Conservation (phyloP, 192 early-diverging fungal species). For the Podila epicladia region DNA sequence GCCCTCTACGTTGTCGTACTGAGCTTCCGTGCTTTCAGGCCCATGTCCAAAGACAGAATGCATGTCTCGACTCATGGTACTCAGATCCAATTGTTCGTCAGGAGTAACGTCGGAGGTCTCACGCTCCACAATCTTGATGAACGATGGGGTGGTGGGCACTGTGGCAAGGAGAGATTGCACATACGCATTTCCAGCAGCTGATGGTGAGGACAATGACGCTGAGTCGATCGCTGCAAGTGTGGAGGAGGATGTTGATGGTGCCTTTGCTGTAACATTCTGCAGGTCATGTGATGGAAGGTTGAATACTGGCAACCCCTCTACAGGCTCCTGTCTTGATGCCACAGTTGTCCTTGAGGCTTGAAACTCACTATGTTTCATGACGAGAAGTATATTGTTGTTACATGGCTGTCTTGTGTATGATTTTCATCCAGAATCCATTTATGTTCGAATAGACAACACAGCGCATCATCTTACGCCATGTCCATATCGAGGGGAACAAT, state of each 20-base stretch:
- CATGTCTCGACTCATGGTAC: slow-evolving; percentile 23
- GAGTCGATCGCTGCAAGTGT: neutral
- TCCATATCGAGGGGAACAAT: slow-evolving; percentile 44
- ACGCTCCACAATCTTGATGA: slow-evolving; percentile 41
- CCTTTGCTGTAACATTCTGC: neutral
- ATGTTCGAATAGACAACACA: neutral
- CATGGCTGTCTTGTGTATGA: neutral
- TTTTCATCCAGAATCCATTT: neutral
- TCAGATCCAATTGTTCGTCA: slow-evolving; percentile 4
- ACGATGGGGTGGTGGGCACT: slow-evolving; percentile 35
- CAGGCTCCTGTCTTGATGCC: neutral
- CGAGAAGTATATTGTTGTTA: neutral
- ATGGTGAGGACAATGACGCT: neutral
- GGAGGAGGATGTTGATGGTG: neutral
- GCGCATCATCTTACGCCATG: slow-evolving; percentile 17
- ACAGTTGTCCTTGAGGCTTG: slow-evolving; percentile 6
- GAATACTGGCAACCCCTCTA: slow-evolving; percentile 9
- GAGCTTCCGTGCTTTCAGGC: neutral
- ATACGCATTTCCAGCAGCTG: slow-evolving; percentile 9
- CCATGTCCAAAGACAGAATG: neutral
- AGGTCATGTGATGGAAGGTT: slow-evolving; percentile 12
- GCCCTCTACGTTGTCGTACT: slow-evolving; percentile 29
- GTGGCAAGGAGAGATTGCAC: slow-evolving; percentile 38
- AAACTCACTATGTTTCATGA: slow-evolving; percentile 14
- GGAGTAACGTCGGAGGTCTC: slow-evolving; percentile 6